Percentiles rank a stretch among this genome's conserved stretches.
Evolutionary conservation across 1,284 basidiomycete species (phyloP).

Genomic region (Trametes sp.): DNA sequence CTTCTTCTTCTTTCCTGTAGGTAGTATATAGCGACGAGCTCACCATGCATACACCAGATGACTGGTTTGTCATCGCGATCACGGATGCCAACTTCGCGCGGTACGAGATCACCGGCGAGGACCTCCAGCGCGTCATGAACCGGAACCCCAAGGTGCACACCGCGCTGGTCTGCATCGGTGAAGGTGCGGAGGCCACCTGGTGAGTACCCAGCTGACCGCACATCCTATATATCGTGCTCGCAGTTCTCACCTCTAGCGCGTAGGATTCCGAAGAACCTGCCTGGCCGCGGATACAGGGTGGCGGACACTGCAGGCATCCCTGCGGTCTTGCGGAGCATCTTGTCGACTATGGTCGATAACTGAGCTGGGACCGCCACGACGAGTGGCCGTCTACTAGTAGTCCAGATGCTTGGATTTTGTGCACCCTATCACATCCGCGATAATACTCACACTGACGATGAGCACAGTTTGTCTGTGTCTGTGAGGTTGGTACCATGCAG

Average conservation of each 20-base stretch:
- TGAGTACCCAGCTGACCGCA: no score
- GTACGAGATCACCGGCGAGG: conserved; percentile 68
- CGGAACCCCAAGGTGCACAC: conserved; percentile 70
- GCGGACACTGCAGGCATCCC: conserved; percentile 50
- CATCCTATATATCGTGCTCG: no score
- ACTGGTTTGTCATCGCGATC: conserved; percentile 74
- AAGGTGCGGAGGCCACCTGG: conserved; percentile 69
- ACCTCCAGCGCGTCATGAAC: conserved; percentile 63
- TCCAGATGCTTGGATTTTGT: no score
- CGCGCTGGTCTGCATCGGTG: conserved; percentile 73
- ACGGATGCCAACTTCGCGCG: conserved; percentile 73
- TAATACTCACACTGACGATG: no score
- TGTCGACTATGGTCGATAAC: conserved; percentile 47
- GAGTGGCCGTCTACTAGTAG: no score
- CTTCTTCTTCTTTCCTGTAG: background rate
- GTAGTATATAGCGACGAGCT: no score
- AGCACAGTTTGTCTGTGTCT: no score
- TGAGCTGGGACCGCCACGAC: conserved; percentile 20
- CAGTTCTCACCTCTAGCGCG: background rate
- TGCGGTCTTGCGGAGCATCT: conserved; percentile 47
- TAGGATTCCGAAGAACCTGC: conserved; percentile 65
- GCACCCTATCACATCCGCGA: no score
- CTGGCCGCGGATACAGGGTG: conserved; percentile 47
- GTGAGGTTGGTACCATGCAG: no score
- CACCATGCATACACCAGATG: conserved; percentile 49